phyloP scores from a whole-genome alignment of 2,329 filamentous ascomycete genomes.

The Neonectria punicea region DNA sequence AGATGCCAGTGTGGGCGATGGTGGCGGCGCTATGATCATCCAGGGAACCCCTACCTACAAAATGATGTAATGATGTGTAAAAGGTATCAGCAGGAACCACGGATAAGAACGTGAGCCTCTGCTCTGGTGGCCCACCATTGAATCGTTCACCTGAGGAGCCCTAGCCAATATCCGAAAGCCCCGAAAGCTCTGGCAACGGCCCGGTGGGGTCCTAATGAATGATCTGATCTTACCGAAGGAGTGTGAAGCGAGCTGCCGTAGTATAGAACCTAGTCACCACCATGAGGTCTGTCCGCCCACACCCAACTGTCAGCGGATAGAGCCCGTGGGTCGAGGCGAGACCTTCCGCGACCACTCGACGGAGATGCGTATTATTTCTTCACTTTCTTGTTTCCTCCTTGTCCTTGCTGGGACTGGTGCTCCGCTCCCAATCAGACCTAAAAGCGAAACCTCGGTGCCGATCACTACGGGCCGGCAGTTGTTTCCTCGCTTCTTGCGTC shows the following conservation, averaged over 20 bases:
- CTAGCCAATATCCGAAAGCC: constrained; percentile 8
- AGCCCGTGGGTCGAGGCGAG: background rate
- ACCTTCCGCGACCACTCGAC: background rate
- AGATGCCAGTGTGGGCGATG: constrained; percentile 14
- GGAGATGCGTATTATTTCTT: background rate
- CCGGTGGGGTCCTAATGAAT: background rate
- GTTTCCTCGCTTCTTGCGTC: background rate
- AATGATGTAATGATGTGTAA: constrained; percentile 36
- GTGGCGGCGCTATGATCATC: constrained; percentile 8
- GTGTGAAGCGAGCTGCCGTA: background rate
- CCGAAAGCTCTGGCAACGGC: constrained; percentile 12
- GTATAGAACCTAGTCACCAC: background rate
- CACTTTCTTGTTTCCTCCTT: background rate
- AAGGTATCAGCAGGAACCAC: constrained; percentile 24
- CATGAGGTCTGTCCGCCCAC: background rate
- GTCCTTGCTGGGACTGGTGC: background rate
- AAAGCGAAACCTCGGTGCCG: background rate
- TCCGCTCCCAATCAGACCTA: constrained; percentile 1
- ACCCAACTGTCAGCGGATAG: background rate
- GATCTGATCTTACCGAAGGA: constrained; percentile 6
- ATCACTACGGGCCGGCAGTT: constrained; percentile 12
- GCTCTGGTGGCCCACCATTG: constrained; percentile 3
- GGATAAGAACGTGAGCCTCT: constrained; percentile 27
- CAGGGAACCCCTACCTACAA: constrained; percentile 28
- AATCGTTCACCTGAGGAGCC: constrained; percentile 5